Evolutionary conservation across 495 filamentous ascomycete genomes (phyloP).

Genomic region (Talaromyces stipitatus): DNA sequence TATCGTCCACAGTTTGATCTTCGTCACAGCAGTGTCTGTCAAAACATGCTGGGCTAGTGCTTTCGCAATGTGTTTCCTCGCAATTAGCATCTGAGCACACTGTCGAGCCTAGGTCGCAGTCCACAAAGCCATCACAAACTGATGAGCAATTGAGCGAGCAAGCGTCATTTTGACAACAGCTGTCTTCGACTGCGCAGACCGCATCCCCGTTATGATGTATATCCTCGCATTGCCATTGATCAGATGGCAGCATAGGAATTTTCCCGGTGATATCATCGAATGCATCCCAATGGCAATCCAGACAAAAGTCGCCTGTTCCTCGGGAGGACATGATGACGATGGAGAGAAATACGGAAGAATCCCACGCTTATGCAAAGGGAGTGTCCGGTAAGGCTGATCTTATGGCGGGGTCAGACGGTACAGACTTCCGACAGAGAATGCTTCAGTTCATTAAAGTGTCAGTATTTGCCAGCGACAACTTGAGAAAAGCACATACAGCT

Average conservation of each 20-base stretch:
- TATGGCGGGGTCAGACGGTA: neutral
- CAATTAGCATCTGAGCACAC: conserved; percentile 33
- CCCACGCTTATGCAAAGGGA: neutral
- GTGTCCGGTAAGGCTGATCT: neutral
- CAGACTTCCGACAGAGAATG: neutral
- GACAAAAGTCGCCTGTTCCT: conserved; percentile 29
- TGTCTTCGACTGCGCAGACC: conserved; percentile 24
- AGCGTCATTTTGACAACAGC: conserved; percentile 37
- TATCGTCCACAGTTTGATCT: conserved; percentile 18
- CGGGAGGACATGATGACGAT: conserved; percentile 26
- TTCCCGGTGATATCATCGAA: conserved; percentile 18
- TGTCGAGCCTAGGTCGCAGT: conserved; percentile 32
- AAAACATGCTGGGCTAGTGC: conserved; percentile 30
- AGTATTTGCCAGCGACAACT: neutral
- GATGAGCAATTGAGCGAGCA: conserved; percentile 35
- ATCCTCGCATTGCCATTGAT: conserved; percentile 27
- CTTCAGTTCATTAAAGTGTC: neutral
- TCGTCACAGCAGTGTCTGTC: conserved; percentile 34
- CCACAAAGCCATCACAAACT: conserved; percentile 37
- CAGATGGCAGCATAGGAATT: neutral
- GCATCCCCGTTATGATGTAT: conserved; percentile 20
- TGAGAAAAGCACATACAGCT: neutral
- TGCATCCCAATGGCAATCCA: conserved; percentile 37
- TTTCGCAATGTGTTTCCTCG: conserved; percentile 24
- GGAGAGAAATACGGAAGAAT: neutral